Evolutionary conservation across 148 eudicot species (phyloP).

Genomic region (Camellia lanceoleosa): DNA sequence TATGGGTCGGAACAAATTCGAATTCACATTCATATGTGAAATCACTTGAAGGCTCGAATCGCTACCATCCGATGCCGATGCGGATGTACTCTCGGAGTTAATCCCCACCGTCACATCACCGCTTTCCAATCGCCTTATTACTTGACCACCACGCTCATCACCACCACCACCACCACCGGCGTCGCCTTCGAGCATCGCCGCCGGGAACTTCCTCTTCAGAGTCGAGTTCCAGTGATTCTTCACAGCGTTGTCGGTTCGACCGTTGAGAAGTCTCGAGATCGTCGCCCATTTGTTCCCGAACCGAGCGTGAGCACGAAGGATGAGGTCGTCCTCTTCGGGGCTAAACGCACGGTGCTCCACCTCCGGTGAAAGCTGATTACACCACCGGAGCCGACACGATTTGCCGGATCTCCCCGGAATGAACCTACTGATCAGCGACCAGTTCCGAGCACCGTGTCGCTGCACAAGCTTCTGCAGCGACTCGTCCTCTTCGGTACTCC

Average conservation of each 20-base stretch:
- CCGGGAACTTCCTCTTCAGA: slow-evolving; percentile 42
- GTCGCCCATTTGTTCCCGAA: slow-evolving; percentile 71
- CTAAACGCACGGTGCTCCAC: slow-evolving; percentile 61
- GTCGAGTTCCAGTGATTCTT: slow-evolving; percentile 85
- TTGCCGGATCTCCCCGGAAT: slow-evolving; percentile 66
- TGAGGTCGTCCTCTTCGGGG: slow-evolving; percentile 52
- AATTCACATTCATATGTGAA: background rate
- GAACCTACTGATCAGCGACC: slow-evolving; percentile 53
- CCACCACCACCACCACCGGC: slow-evolving; percentile 16
- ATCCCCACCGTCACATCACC: slow-evolving; percentile 13
- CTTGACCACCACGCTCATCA: slow-evolving; percentile 23
- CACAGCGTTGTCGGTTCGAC: slow-evolving; percentile 71
- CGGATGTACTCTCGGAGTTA: slow-evolving; percentile 26
- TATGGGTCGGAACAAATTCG: background rate
- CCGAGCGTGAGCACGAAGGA: slow-evolving; percentile 40
- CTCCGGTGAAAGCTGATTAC: slow-evolving; percentile 69
- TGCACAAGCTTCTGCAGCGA: slow-evolving; percentile 38
- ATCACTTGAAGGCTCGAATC: slow-evolving; percentile 24
- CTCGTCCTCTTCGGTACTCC: slow-evolving; percentile 70
- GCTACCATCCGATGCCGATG: slow-evolving; percentile 48
- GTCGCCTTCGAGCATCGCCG: background rate
- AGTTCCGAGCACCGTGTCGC: slow-evolving; percentile 49
- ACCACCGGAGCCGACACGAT: slow-evolving; percentile 71
- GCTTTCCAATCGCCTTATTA: slow-evolving; percentile 24
- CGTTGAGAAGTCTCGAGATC: slow-evolving; percentile 51